Evolutionary conservation across 805 yeast genomes (phyloP), one percentile per base, ranked within the genome.

Genomic region (Saturnispora diversa): DNA sequence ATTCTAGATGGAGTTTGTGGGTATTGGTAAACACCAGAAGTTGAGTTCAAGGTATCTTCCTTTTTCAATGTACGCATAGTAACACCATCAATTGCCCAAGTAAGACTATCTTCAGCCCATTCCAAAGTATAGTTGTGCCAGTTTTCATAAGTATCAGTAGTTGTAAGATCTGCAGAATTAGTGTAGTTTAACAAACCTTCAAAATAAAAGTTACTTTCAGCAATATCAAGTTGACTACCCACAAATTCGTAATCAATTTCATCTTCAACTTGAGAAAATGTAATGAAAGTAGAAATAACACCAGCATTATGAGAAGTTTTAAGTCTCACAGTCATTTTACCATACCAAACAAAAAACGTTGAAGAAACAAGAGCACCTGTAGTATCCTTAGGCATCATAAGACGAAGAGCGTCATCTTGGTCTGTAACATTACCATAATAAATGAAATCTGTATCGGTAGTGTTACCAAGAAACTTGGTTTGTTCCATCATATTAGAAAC

Each of bases 201-300:
- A 59, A 74, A 77, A 66, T 84, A 88, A 69, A 58, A 87, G 64
- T 88, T 88, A 21, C 87, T 68, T 68, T 88, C 88, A 2, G 78
- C 84, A 17, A 62, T 57, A 24, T 70, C 69, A 53, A 84, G 62
- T 54, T 82, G 75, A 53, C 73, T 72, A 44, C 97, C 97, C 47
- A 86, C 80, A 50, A 77, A 80, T 66, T 88, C 96, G 55, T 63
- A 78, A 72, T 88, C 97, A 52, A 87, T 72, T 70, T 88, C 97
- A 66, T 87, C 97, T 68, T 84, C 77, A 31, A 80, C 85, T 56
- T 84, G 83, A 6, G 95, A 84, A 61, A 76, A 80, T 39, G 85
- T 59, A 60, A 87, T 85, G 53, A 79, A 75, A 23, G 95, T 88
- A 12, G 94, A 72, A 44, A 87, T 73, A 27, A 87, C 95, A 69